phyloP scores from a whole-genome alignment of 208 protist species.

The Trypanosoma caninum region DNA sequence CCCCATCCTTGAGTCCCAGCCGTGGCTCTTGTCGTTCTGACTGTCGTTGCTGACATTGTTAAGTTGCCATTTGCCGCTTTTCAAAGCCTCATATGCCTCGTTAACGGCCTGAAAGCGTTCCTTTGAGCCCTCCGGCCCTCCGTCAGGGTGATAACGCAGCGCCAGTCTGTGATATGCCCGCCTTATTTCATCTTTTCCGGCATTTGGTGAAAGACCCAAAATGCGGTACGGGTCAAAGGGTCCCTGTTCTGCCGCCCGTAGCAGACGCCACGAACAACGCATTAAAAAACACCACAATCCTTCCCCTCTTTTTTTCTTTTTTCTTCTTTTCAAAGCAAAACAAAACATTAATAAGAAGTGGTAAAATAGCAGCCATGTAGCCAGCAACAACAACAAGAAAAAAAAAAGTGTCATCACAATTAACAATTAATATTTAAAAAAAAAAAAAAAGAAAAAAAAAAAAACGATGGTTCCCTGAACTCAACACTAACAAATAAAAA shows the following conservation, averaged over 20 bases:
- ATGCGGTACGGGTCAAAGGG: slow-evolving; percentile 86
- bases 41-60: background rate
- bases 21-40: slow-evolving; percentile 5
- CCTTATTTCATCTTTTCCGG: slow-evolving; percentile 69
- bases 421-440: background rate
- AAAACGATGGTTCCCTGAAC: background rate
- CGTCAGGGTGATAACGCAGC: slow-evolving; percentile 74
- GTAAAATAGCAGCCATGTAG: no score
- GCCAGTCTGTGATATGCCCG: slow-evolving; percentile 65
- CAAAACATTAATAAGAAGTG: no score
- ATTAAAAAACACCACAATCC: no score
- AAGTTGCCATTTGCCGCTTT: slow-evolving; percentile 47
- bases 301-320: no score
- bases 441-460: slow-evolving; percentile 11
- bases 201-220: slow-evolving; percentile 49
- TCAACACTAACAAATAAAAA: background rate
- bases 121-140: slow-evolving; percentile 61
- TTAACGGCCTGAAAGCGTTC: slow-evolving; percentile 75
- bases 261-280: slow-evolving; percentile 21
- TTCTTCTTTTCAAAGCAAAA: no score
- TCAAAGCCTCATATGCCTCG: slow-evolving; percentile 77
- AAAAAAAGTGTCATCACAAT: no score
- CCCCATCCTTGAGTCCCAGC: slow-evolving; percentile 32
- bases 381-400: no score
- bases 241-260: slow-evolving; percentile 39